Percentiles rank a stretch among this genome's conserved stretches.
Conservation (phyloP, 768 basidiomycete species). For the Boletellus ananas region DNA sequence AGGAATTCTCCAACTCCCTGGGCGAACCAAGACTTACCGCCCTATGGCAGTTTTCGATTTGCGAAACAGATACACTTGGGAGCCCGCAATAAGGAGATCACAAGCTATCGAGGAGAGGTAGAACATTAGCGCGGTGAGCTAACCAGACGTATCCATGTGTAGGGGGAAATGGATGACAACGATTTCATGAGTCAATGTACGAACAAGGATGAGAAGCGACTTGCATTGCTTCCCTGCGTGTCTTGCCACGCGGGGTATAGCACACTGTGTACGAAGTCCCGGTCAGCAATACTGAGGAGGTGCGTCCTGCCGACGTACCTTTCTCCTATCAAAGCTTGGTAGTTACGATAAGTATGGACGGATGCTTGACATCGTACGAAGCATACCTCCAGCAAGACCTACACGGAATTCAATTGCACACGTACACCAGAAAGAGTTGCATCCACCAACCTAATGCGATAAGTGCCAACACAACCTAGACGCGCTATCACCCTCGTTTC, state of each 20-base stretch:
- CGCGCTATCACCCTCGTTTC: not conserved
- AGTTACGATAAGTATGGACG: conserved; percentile 2
- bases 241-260: conserved; percentile 32
- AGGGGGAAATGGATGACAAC: too few relatives aligned
- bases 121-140: conserved; percentile 33
- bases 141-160: not conserved
- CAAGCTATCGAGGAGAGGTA: conserved; percentile 34
- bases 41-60: conserved; percentile 29
- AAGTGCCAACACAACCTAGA: conserved; percentile 26
- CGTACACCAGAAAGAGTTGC: not conserved
- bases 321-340: conserved; percentile 30
- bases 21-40: conserved; percentile 15
- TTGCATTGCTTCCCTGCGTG: conserved; percentile 30
- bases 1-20: not conserved
- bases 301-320: conserved; percentile 17
- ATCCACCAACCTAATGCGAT: conserved; percentile 24
- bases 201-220: not conserved
- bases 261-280: conserved; percentile 12
- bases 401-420: not conserved
- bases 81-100: conserved; percentile 32
- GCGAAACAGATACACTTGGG: conserved; percentile 33
- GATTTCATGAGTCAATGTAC: not conserved
- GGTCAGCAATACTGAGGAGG: not conserved
- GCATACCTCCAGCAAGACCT: conserved; percentile 30
- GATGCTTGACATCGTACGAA: not conserved